Evolutionary conservation across 441 rosid genomes (phyloP), one percentile per base, ranked within the genome.

Genomic region (Pelargonium citronellum): DNA sequence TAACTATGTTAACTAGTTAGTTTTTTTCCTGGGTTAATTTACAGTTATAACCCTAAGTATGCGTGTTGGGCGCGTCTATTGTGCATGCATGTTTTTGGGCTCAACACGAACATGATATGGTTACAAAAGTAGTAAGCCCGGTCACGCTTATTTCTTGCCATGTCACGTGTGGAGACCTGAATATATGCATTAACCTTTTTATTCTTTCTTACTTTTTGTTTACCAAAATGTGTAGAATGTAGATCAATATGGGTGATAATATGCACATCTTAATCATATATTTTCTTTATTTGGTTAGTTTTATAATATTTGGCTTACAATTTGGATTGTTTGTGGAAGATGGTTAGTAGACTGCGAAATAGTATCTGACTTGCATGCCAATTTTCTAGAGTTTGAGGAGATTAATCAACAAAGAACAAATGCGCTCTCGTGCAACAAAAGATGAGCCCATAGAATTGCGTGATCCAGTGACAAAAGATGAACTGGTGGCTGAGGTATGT

Each of bases 381-480:
- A 44, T 69, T 73, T 71, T 62, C 46, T 73, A 88, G 94, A 89
- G 87, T 2, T 47, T 87, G 78, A 84, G 89, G 77, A 85, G 88
- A 77, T 63, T 82, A 6, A 80, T 92, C 62, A 73, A 91, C 74
- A 72, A 83, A 22, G 83, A 83, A 44, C 89, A 91, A 80, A 84
- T 91, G 70, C 83, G 82, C 22, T 77, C 84, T 12, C 94, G 89
- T 63, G 86, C 82, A n/a, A 78, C 92, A 7, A 90, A 91, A 77
- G 96, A 87, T 11, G 96, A 87, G n/a, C 89, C 92, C 19, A 81
- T 88, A 8, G 95, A 84, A 80, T 79, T 90, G 70, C 86, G 69
- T 68, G 61, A 83, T n/a, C 89, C 96, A 47, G 87, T 94, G 69
- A 81, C 94, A 19, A 85, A 82, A 64, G 99, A 94, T 41, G 88